These are phyloP conservation scores for Sclerotinia subarctica DNA, from an alignment of 2,329 filamentous ascomycete species.

Conservation along the genomic window DNA sequence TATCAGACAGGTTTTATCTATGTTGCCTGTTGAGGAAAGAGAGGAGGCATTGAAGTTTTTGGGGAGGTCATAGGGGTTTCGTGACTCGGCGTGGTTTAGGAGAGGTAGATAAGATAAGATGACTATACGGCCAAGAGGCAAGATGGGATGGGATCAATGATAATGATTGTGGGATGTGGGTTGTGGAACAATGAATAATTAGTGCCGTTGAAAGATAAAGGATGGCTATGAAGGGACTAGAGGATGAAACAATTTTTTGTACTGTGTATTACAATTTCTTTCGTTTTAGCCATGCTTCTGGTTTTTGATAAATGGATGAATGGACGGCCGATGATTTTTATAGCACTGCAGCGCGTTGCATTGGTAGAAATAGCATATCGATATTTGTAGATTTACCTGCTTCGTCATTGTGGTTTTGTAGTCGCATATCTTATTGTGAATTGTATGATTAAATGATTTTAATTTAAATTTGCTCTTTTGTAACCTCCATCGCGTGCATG, in stretches of 20 bases:
- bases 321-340: neutral
- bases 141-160: neutral
- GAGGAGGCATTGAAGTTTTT: conserved; percentile 49
- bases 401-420: neutral
- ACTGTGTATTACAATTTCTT: conserved; percentile 3
- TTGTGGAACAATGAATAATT: neutral
- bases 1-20: conserved; percentile 78
- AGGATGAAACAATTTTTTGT: neutral
- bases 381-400: neutral
- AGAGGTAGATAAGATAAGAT: neutral
- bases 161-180: neutral
- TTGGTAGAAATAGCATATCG: neutral
- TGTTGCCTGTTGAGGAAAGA: conserved; percentile 84
- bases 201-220: neutral
- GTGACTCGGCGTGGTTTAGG: neutral
- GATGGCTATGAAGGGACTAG: neutral
- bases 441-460: neutral
- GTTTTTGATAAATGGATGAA: neutral
- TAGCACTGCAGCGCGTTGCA: neutral
- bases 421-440: neutral
- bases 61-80: conserved; percentile 24
- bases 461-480: neutral
- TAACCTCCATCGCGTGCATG: neutral
- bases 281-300: neutral
- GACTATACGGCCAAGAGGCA: neutral